phyloP scores from a whole-genome alignment of 2,329 filamentous ascomycete genomes.

The Colletotrichum phormii region DNA sequence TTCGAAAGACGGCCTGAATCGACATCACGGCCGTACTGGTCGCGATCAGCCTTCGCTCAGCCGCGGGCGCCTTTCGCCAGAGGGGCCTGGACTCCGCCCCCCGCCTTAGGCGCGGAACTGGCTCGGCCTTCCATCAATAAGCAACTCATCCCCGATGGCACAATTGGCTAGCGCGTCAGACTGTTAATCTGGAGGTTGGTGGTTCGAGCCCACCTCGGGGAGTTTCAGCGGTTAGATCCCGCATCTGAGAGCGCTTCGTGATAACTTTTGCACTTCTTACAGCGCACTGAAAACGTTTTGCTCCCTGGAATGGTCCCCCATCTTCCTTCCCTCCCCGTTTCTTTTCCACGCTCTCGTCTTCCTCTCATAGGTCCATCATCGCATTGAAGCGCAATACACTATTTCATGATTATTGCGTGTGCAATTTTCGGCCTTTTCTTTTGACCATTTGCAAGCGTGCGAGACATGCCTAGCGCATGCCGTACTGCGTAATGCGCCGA shows the following conservation, averaged over 20 bases:
- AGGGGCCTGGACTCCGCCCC: too few species aligned
- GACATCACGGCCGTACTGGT: background rate
- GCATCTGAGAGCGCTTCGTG: rapidly evolving
- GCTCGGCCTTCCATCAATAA: rapidly evolving
- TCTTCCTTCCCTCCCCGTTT: background rate
- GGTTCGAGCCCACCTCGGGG: constrained; percentile 37
- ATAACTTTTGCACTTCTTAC: background rate
- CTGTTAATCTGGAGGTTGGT: constrained; percentile 38
- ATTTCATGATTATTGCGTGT: background rate
- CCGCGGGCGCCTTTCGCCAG: too few species aligned
- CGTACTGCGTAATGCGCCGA: background rate
- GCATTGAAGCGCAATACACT: background rate
- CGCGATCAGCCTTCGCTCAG: background rate
- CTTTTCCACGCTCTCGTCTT: too few species aligned
- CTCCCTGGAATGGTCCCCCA: background rate
- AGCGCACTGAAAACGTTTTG: background rate
- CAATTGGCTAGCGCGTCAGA: constrained; percentile 38
- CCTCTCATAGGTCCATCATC: too few species aligned
- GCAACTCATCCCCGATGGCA: constrained; percentile 36
- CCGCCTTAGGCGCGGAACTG: background rate
- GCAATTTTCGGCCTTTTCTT: background rate
- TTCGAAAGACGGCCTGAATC: background rate
- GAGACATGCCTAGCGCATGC: background rate
- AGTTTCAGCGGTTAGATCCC: constrained; percentile 16
- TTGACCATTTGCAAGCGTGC: background rate